Evolutionary conservation across 768 basidiomycete genomes (phyloP).

Genomic region (Pleurotus giganteus): DNA sequence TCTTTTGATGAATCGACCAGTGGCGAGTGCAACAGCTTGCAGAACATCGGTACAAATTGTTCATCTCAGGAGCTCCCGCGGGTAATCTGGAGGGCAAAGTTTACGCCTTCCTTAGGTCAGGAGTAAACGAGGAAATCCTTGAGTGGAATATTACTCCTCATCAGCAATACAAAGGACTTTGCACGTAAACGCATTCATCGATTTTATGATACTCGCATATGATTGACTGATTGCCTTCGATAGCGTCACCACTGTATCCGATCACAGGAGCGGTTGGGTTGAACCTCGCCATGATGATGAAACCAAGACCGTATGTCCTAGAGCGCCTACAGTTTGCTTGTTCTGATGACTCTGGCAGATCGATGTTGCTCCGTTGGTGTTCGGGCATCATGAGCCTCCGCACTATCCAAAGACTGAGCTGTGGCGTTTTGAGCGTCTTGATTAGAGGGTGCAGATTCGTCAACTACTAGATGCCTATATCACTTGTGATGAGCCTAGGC

Average conservation of each 20-base stretch:
- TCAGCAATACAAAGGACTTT: background rate
- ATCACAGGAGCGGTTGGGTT: background rate
- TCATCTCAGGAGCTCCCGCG: background rate
- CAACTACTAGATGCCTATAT: too few species aligned
- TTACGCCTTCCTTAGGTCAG: background rate
- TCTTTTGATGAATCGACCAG: background rate
- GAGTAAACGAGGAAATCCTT: background rate
- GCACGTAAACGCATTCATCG: background rate
- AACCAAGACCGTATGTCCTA: background rate
- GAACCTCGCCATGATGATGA: background rate
- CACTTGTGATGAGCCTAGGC: too few species aligned
- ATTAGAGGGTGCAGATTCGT: too few species aligned
- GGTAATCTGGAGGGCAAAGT: background rate
- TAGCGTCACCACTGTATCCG: background rate
- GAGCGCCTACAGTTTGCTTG: too few species aligned
- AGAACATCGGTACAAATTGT: background rate
- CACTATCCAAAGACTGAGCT: too few species aligned
- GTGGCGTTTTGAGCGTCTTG: too few species aligned
- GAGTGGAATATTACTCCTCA: background rate
- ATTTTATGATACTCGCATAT: background rate
- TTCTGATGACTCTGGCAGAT: too few species aligned
- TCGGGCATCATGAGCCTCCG: too few species aligned
- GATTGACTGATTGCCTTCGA: background rate
- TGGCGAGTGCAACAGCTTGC: background rate
- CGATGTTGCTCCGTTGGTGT: too few species aligned